These are phyloP conservation scores for Diplotaxis tenuifolia DNA, from an alignment of 345 rosid genomes.

Conservation along the genomic window DNA sequence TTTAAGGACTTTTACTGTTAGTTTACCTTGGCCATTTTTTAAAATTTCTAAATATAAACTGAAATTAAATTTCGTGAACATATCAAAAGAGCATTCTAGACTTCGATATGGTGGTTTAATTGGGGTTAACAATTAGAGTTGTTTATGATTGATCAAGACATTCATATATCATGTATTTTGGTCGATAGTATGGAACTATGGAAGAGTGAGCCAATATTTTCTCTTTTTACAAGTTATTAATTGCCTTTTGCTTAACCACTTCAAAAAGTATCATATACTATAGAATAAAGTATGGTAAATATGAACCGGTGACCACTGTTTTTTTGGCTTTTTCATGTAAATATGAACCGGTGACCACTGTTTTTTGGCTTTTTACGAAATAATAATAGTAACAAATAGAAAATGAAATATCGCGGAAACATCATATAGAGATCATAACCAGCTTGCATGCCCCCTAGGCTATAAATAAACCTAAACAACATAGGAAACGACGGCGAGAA, in stretches of 20 bases:
- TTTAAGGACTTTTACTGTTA: not conserved
- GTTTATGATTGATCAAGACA: not conserved
- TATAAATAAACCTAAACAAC: slow-evolving; percentile 32
- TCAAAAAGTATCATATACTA: not conserved
- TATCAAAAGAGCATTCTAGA: not conserved
- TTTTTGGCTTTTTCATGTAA: not conserved
- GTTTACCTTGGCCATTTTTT: not conserved
- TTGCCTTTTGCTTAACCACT: slow-evolving; percentile 20
- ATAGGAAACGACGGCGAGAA: not conserved
- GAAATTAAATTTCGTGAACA: not conserved
- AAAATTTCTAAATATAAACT: not conserved
- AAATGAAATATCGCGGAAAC: slow-evolving; percentile 32
- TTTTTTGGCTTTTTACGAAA: not conserved
- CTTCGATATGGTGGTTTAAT: not conserved
- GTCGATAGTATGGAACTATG: not conserved
- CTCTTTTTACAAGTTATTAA: not conserved
- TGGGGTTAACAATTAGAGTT: not conserved
- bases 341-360: not conserved
- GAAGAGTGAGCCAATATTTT: slow-evolving; percentile 6
- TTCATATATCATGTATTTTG: slow-evolving; percentile 6
- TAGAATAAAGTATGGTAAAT: not conserved
- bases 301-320: not conserved
- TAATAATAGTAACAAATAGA: not conserved
- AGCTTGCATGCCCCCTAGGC: slow-evolving; percentile 31
- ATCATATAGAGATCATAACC: slow-evolving; percentile 21